These are phyloP conservation scores for Ascodesmis nigricans DNA, from an alignment of 495 filamentous ascomycete species.

Conservation along the genomic window DNA sequence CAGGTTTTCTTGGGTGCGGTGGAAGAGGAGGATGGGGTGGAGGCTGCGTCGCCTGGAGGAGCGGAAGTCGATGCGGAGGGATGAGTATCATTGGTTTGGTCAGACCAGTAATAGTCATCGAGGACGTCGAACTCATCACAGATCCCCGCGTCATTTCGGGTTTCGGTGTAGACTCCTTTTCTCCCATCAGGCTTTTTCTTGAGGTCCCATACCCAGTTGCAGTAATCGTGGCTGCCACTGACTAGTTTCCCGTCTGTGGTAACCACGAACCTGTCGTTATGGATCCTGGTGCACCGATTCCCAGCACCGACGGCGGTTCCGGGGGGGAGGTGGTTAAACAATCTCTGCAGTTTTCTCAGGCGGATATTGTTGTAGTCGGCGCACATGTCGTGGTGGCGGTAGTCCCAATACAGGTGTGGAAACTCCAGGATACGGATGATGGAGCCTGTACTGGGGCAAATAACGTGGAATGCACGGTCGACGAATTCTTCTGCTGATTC, in stretches of 20 bases:
- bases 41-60: neutral
- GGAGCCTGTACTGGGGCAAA: constrained; percentile 14
- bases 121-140: constrained; percentile 16
- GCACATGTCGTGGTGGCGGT: constrained; percentile 21
- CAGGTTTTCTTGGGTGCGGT: constrained; percentile 4
- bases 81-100: neutral
- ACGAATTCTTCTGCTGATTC: constrained; percentile 15
- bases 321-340: constrained; percentile 13
- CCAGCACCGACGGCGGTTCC: constrained; percentile 14
- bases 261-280: constrained; percentile 13
- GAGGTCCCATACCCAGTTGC: constrained; percentile 20
- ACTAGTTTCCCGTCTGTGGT: constrained; percentile 12
- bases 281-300: constrained; percentile 17
- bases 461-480: constrained; percentile 17
- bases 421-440: constrained; percentile 13
- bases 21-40: no score
- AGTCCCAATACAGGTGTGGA: constrained; percentile 20
- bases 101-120: constrained; percentile 20
- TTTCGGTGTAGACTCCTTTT: constrained; percentile 7
- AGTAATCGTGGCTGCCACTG: constrained; percentile 19
- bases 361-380: constrained; percentile 14
- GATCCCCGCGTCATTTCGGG: constrained; percentile 14
- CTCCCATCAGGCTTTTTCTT: neutral
- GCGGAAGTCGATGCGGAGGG: neutral
- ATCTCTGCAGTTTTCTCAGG: constrained; percentile 13